Base-by-base conservation (phyloP, 2,329 filamentous ascomycete species). In the Sclerotinia sclerotiorum region DNA sequence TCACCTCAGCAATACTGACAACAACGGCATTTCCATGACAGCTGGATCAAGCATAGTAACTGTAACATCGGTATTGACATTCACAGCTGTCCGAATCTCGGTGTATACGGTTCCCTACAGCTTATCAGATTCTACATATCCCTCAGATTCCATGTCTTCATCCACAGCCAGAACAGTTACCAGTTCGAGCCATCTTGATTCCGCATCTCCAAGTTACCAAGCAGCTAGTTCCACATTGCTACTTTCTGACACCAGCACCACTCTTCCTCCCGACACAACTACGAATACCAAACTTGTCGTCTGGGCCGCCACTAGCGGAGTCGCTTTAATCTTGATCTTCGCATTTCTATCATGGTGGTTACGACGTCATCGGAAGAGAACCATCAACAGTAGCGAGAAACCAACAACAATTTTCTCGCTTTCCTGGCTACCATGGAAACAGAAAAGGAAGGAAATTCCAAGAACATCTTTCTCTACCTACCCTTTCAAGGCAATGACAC, bases 271-370 rank as follows among this genome's bases (percentile, higher is more conserved):
- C 15, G 11, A 19, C 19, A 44, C 35, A 21, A 24, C 27, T 13
- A 13, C 39, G 17, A 42, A 55, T 7, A 27, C 60, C 5, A 65
- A 48, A 46, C 19, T 46, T 46, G 29, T 65, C 15, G 52, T 42
- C 2, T 55, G 51, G 39, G 39, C 52, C 3, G 27, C 51, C 21
- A 65, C 19, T 1, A 13, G 63, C 2, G 63, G 63, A 24, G 21
- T 65, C 11, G 63, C 63, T 15, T 55, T 57, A 15, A 19, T 65
- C 15, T 46, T 65, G 13, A 2, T 57, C 5, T 65, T 57, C n/a
- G 39, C 35, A 4, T 44, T 57, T 17, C 0, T 57, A n/a, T 46
- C 27, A 11, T 65, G 63, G 63, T 13, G 42, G 42, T 8, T 56
- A 35, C 51, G 27, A 29, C 19, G 39, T 32, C 63, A 27, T 19